Evolutionary conservation across 225 moss, liverwort and hornwort genomes (phyloP), one percentile per base, ranked within the genome.

Genomic region (Polytrichum commune): DNA sequence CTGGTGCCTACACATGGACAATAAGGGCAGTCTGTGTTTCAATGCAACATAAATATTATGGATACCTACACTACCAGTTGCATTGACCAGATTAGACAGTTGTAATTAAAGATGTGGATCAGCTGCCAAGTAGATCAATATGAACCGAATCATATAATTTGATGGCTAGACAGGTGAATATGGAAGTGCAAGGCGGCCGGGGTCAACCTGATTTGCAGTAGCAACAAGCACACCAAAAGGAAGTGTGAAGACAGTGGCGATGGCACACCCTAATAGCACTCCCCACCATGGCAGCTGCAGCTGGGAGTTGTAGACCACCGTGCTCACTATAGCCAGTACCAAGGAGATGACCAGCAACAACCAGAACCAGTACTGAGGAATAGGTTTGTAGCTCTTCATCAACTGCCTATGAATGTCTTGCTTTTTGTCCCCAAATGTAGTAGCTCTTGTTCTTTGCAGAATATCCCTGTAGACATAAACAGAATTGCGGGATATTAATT

Each of bases 241-340:
- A 25, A 96, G 85, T 19, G 89, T 89, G 23, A 93, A 81, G 24
- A 77, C 20, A 28, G 79, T 79, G 7, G 93, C 89, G 22, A 78
- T 73, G 64, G 73, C 74, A 73, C 83, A 74, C 24, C 74, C 75
- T 53, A 91, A 10, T 18, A 93, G 57, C 9, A 96, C 79, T 1
- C 93, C 93, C 90, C 96, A 92, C 91, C 93, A 96, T 7, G 91
- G 96, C 70, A 96, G 68, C 67, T 96, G 93, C 58, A 96, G 76
- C 76, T 93, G 89, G 24, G 73, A 74, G 55, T 80, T 84, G 81
- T 84, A 85, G 16, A 72, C 29, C 46, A 77, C 77, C 16, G 74
- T 61, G 60, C 69, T 60, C 16, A 75, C 62, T 7, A 77, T 77
- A 53, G 90, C 63, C 29, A 82, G 18, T 8, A 63, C 27, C 4